These are phyloP conservation scores for Ophiocordyceps polyrhachis-furcata DNA, from an alignment of 2,329 filamentous ascomycete species.

Conservation along the genomic window DNA sequence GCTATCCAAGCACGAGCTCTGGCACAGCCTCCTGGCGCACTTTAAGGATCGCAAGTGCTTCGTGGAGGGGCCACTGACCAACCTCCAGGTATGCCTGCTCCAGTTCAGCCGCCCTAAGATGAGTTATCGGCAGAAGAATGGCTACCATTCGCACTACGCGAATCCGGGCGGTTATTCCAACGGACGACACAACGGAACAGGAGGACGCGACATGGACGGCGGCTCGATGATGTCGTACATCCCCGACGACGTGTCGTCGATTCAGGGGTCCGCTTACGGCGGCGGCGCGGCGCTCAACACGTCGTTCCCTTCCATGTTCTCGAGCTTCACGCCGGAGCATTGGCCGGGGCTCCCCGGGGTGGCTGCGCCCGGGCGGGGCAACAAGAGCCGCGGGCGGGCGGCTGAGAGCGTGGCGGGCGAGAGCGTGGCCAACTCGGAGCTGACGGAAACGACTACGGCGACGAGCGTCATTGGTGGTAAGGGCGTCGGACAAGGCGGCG, in stretches of 20 bases:
- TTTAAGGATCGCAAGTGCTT: conserved; percentile 96
- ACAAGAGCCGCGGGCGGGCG: conserved; percentile 46
- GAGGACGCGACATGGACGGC: conserved; percentile 45
- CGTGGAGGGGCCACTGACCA: conserved; percentile 85
- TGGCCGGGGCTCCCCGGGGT: conserved; percentile 73
- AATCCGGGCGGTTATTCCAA: conserved; percentile 20
- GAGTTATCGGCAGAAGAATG: conserved; percentile 75
- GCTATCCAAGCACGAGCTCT: conserved; percentile 89
- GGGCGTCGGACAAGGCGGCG: conserved; percentile 65
- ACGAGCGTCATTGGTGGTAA: conserved; percentile 55
- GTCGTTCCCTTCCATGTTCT: conserved; percentile 90
- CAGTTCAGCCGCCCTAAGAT: conserved; percentile 92
- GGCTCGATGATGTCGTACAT: conserved; percentile 91
- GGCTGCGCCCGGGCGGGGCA: conserved; percentile 38
- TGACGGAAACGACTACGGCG: conserved; percentile 53
- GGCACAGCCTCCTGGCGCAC: conserved; percentile 87
- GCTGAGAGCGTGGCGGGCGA: conserved; percentile 75
- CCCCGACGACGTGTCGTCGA: conserved; percentile 88
- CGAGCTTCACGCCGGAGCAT: conserved; percentile 67
- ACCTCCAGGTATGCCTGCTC: conserved; percentile 84
- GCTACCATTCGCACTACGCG: conserved; percentile 50
- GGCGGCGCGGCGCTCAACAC: conserved; percentile 56
- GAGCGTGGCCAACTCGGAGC: conserved; percentile 79
- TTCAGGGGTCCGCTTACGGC: conserved; percentile 80
- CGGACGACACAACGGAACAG: conserved; percentile 21